Evolutionary conservation across 140 eudicot genomes (phyloP).

Genomic region (Bidens hawaiensis): DNA sequence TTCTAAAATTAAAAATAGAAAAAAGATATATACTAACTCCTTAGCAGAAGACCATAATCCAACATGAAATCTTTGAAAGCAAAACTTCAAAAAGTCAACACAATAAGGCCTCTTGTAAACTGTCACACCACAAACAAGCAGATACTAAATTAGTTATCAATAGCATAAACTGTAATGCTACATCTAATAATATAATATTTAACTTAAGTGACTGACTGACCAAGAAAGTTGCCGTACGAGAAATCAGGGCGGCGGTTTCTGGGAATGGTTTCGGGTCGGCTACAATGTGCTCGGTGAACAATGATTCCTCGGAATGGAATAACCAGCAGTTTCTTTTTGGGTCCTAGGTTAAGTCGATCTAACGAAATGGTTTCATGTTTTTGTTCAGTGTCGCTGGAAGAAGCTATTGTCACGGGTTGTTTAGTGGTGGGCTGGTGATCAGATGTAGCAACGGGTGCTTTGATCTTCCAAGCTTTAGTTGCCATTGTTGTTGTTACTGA

Average conservation of each 20-base stretch:
- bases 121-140: neutral
- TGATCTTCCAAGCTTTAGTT: constrained; percentile 1
- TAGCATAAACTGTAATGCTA: too few relatives aligned
- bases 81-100: constrained; percentile 49
- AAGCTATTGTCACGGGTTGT: too few relatives aligned
- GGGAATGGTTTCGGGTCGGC: constrained; percentile 15
- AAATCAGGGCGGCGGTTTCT: constrained; percentile 26
- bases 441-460: neutral
- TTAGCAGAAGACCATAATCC: too few relatives aligned
- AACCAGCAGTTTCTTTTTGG: too few relatives aligned
- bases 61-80: constrained; percentile 73
- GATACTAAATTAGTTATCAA: too few relatives aligned
- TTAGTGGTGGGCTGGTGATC: too few relatives aligned
- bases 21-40: too few relatives aligned
- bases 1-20: too few relatives aligned
- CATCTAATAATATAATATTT: neutral
- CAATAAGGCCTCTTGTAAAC: constrained; percentile 63
- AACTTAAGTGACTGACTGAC: constrained; percentile 10
- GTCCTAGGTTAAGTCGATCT: constrained; percentile 48
- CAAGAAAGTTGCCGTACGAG: constrained; percentile 20
- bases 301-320: constrained; percentile 40
- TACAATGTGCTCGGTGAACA: constrained; percentile 20
- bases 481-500: constrained; percentile 1
- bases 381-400: neutral
- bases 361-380: constrained; percentile 16